Evolutionary conservation across 1,139 yeast genomes (phyloP), one percentile per base, ranked within the genome.

Genomic region (Chernovozyma sophiae-reginae): DNA sequence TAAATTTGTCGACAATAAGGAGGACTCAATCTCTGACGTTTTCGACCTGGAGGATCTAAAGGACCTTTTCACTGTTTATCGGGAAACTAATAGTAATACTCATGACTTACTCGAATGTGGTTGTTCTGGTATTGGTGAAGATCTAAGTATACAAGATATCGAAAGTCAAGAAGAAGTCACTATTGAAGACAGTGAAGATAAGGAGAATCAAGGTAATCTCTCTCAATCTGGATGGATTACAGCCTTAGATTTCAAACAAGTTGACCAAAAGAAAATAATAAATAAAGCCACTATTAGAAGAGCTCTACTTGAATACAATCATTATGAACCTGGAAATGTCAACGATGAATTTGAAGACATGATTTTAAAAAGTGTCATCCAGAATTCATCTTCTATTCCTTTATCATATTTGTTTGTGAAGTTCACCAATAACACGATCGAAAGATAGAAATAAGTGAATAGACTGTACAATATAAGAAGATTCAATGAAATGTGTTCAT

Each of bases 71-170:
- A 76, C 81, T 1, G 57, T 89, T 2, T 62, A 72, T 36, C 55
- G 52, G 3, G 61, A 66, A 2, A 76, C 86, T 0, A 55, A 48
- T 11, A 80, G 87, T 43, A 83, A 85, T 48, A 92, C 97, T 0
- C 97, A 92, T 60, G 95, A 85, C 49, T 59, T 89, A 44, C 71
- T 89, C 35, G 82, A 71, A n/a, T 89, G 97, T 56, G 52, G 57
- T 1, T 89, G 97, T 55, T 43, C 46, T 1, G 86, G 87, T 0
- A 52, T 53, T 12, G 81, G 81, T 1, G 62, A 53, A 15, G 60
- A 59, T 4, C 40, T 37, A 11, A 10, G 15, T 10, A 12, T 42
- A 24, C 42, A 36, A 12, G 43, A 40, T 18, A 43, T 47, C 3
- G 36, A 41, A 4, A 49, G 45, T 22, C 37, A 35, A 3, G 49